Evolutionary conservation across 352 stramenopile genomes (phyloP).

Genomic region (Pythium dissotocum): DNA sequence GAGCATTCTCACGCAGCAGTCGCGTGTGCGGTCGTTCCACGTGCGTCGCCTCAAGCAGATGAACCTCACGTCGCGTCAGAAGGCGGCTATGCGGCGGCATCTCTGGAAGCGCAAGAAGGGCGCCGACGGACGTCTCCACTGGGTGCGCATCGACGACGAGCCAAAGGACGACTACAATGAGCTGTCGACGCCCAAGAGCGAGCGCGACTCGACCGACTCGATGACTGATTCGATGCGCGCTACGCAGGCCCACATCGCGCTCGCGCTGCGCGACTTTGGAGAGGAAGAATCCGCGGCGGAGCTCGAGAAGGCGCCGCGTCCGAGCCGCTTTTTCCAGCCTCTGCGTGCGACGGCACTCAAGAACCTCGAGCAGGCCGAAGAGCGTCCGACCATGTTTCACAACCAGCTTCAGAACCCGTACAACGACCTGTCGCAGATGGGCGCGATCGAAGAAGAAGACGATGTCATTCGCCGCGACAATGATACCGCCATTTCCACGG

Average conservation of each 20-base stretch:
- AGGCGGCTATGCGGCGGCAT: conserved; percentile 72
- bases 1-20: conserved; percentile 80
- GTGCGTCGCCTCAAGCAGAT: conserved; percentile 85
- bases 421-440: conserved; percentile 48
- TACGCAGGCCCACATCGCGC: conserved; percentile 71
- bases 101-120: conserved; percentile 77
- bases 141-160: conserved; percentile 74
- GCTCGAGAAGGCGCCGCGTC: conserved; percentile 8
- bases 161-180: conserved; percentile 39
- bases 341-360: conserved; percentile 77
- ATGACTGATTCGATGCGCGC: conserved; percentile 53
- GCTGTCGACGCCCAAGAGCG: conserved; percentile 47
- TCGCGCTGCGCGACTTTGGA: conserved; percentile 78
- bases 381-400: conserved; percentile 72
- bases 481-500: conserved; percentile 71
- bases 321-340: conserved; percentile 61
- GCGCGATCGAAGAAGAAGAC: conserved; percentile 48
- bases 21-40: conserved; percentile 81
- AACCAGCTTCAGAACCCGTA: conserved; percentile 71
- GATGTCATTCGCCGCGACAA: conserved; percentile 37
- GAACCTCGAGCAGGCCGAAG: conserved; percentile 74
- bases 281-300: conserved; percentile 43
- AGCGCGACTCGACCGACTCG: conserved; percentile 23
- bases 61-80: conserved; percentile 79
- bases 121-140: conserved; percentile 72